Evolutionary conservation across 768 basidiomycete genomes (phyloP).

Genomic region (Leucocoprinus sp.): DNA sequence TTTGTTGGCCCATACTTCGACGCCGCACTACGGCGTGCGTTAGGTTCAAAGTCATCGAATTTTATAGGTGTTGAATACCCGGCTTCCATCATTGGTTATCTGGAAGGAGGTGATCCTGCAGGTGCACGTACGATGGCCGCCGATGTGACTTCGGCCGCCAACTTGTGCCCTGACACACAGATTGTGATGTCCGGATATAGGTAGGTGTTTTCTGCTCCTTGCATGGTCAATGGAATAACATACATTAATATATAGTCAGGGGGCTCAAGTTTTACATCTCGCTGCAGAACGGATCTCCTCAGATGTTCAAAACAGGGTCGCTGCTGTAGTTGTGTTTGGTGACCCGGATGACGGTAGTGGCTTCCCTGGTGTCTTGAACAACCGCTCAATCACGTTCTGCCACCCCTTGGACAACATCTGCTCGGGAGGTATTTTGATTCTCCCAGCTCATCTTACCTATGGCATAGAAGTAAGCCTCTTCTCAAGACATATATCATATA

Average conservation of each 20-base stretch:
- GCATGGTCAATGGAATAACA: not conserved
- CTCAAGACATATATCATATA: not conserved
- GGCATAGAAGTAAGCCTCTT: conserved; percentile 14
- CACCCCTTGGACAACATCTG: conserved; percentile 26
- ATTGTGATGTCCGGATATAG: conserved; percentile 29
- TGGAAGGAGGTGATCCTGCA: conserved; percentile 27
- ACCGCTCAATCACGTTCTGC: conserved; percentile 22
- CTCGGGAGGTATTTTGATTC: conserved; percentile 17
- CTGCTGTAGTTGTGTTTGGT: conserved; percentile 17
- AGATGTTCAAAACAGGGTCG: conserved; percentile 12
- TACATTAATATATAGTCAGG: conserved; percentile 17
- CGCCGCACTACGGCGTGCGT: conserved; percentile 20
- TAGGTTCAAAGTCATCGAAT: conserved; percentile 24
- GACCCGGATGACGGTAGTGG: conserved; percentile 25
- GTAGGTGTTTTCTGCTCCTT: conserved; percentile 10
- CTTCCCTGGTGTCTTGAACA: conserved; percentile 21
- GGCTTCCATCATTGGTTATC: conserved; percentile 26
- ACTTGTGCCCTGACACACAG: conserved; percentile 23
- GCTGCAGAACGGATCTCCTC: conserved; percentile 13
- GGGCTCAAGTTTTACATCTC: conserved; percentile 17
- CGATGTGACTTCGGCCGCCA: conserved; percentile 21
- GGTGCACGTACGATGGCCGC: conserved; percentile 29
- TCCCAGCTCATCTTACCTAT: conserved; percentile 20
- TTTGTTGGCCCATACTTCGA: conserved; percentile 32
- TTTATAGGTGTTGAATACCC: conserved; percentile 31